phyloP scores from a whole-genome alignment of 2,329 filamentous ascomycete genomes.

The Cercospora janseana region DNA sequence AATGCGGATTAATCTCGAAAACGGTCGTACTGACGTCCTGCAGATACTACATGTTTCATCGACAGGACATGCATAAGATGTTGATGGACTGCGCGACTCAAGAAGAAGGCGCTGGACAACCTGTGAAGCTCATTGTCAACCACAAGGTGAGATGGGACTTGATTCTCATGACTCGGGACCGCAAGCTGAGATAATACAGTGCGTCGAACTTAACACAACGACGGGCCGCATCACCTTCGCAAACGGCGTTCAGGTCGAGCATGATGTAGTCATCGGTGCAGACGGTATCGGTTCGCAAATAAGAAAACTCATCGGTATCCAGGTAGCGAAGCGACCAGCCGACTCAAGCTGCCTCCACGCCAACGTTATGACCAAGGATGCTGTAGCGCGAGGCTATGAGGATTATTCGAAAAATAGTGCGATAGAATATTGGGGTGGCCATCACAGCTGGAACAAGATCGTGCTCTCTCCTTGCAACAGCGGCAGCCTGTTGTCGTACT shows the following conservation, averaged over 20 bases:
- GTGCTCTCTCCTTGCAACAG: conserved; percentile 68
- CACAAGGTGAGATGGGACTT: conserved; percentile 43
- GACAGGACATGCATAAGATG: conserved; percentile 68
- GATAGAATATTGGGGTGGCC: conserved; percentile 69
- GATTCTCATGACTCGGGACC: conserved; percentile 34
- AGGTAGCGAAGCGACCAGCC: conserved; percentile 58
- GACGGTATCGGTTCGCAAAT: conserved; percentile 68
- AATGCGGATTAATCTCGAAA: neutral
- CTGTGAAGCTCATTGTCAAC: conserved; percentile 57
- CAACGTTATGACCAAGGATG: conserved; percentile 63
- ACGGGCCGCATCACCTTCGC: conserved; percentile 51
- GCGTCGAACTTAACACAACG: conserved; percentile 51
- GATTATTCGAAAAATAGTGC: conserved; percentile 62
- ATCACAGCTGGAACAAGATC: conserved; percentile 64
- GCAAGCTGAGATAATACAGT: conserved; percentile 35
- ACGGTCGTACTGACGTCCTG: neutral
- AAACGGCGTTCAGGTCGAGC: conserved; percentile 51
- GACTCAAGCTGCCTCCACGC: conserved; percentile 63
- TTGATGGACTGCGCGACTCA: conserved; percentile 59
- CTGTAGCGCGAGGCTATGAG: conserved; percentile 57
- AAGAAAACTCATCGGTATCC: conserved; percentile 62
- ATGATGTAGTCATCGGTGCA: conserved; percentile 63
- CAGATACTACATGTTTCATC: conserved; percentile 66
- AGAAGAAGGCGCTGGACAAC: conserved; percentile 51
- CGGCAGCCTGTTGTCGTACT: conserved; percentile 64